Conservation (phyloP, 1,284 basidiomycete genomes). For the Agroathelia rolfsii region DNA sequence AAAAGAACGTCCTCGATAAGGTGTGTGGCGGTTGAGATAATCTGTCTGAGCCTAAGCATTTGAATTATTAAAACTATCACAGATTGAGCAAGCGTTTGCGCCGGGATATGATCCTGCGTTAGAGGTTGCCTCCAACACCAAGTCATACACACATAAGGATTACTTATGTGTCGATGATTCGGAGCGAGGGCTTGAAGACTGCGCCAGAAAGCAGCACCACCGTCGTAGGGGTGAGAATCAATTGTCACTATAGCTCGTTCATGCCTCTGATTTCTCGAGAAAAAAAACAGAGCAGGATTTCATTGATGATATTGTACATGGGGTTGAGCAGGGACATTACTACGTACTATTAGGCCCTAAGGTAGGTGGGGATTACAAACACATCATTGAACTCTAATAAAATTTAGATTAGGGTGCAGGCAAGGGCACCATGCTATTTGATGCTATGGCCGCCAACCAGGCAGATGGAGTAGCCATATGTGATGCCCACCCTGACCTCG, state of each 20-base stretch:
- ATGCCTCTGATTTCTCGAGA: too few relatives aligned
- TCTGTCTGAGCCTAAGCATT: slow-evolving; percentile 9
- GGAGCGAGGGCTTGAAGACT: too few relatives aligned
- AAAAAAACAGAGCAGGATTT: slow-evolving; percentile 49
- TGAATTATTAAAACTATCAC: slow-evolving; percentile 10
- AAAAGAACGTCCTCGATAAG: slow-evolving; percentile 69
- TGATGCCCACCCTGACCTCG: slow-evolving; percentile 55
- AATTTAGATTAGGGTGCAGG: slow-evolving; percentile 38
- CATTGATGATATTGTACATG: slow-evolving; percentile 73
- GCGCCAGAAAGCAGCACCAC: too few relatives aligned
- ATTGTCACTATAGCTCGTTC: too few relatives aligned
- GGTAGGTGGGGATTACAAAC: slow-evolving; percentile 24
- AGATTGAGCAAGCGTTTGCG: slow-evolving; percentile 59
- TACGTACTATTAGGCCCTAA: slow-evolving; percentile 72
- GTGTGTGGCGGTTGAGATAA: slow-evolving; percentile 25
- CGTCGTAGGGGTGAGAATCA: too few relatives aligned
- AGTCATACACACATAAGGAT: too few relatives aligned
- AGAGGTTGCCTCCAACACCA: slow-evolving; percentile 49
- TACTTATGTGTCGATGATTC: too few relatives aligned
- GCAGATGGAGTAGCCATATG: slow-evolving; percentile 57
- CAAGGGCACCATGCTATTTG: slow-evolving; percentile 76
- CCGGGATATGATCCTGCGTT: slow-evolving; percentile 71
- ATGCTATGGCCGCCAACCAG: slow-evolving; percentile 64
- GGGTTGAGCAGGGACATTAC: slow-evolving; percentile 62
- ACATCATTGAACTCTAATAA: slow-evolving; percentile 1